A percentile compares a stretch with the other conserved stretches of the same genome.
Conservation (phyloP, 2,329 filamentous ascomycete species). For the Chlorencoelia australis region DNA sequence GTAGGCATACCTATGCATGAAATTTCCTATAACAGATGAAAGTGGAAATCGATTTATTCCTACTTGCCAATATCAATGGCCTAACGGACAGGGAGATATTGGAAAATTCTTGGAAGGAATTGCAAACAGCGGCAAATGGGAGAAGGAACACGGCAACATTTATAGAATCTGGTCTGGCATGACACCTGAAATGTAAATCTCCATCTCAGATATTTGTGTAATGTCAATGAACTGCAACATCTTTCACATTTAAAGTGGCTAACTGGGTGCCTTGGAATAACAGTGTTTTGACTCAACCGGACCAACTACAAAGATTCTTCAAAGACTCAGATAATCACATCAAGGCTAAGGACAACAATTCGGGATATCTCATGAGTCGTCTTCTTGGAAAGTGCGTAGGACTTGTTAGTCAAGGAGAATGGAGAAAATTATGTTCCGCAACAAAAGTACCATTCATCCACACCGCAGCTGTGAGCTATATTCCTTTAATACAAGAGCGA, state of each 20-base stretch:
- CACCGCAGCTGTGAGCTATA: neutral
- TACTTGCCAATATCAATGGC: slow-evolving; percentile 24
- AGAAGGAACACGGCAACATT: slow-evolving; percentile 25
- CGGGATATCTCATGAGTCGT: slow-evolving; percentile 30
- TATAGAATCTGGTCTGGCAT: slow-evolving; percentile 33
- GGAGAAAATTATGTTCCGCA: slow-evolving; percentile 20
- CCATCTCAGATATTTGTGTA: too few relatives aligned
- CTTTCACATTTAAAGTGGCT: too few relatives aligned
- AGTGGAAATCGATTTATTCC: slow-evolving; percentile 10
- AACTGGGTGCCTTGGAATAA: too few relatives aligned
- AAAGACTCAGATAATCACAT: slow-evolving; percentile 34
- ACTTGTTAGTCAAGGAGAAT: slow-evolving; percentile 29
- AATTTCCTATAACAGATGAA: slow-evolving; percentile 5
- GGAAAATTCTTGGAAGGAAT: slow-evolving; percentile 33
- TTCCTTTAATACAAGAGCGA: slow-evolving; percentile 3
- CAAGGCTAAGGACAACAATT: slow-evolving; percentile 34
- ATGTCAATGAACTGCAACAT: too few relatives aligned
- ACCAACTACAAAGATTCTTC: slow-evolving; percentile 31
- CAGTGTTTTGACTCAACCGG: slow-evolving; percentile 30
- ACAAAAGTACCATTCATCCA: slow-evolving; percentile 12
- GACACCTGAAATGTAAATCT: slow-evolving; percentile 30
- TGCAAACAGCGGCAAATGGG: slow-evolving; percentile 28
- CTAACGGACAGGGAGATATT: slow-evolving; percentile 32
- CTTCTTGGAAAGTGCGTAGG: slow-evolving; percentile 36
- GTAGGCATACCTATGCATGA: slow-evolving; percentile 2